These are phyloP conservation scores for Clitoria ternatea DNA, from an alignment of 306 rosid genomes.

Conservation along the genomic window DNA sequence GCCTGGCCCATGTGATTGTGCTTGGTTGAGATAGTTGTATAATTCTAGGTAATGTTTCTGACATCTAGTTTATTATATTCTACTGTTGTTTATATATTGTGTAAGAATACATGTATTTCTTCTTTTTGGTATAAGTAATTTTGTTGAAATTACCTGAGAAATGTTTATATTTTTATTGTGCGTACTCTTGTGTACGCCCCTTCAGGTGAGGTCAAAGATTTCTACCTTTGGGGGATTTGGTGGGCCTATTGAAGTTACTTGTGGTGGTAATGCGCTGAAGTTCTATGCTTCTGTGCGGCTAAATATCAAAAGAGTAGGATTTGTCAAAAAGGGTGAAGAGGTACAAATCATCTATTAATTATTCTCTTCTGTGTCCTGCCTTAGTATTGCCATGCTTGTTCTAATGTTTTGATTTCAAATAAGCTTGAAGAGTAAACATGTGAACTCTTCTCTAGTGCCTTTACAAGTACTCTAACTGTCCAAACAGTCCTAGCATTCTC, in stretches of 20 bases:
- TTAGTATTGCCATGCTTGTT: background rate
- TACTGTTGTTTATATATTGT: background rate
- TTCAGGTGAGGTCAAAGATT: conserved; percentile 77
- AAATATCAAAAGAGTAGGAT: conserved; percentile 60
- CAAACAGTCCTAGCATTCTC: background rate
- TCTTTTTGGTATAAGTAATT: background rate
- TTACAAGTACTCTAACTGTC: background rate
- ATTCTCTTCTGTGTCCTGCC: background rate
- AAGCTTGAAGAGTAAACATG: background rate
- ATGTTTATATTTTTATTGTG: conserved; percentile 10
- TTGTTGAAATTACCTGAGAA: background rate
- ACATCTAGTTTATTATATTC: background rate
- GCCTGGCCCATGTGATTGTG: background rate
- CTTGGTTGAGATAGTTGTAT: conserved; percentile 9
- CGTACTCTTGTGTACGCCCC: conserved; percentile 14
- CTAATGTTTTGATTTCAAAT: background rate
- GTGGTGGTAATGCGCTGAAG: conserved; percentile 96
- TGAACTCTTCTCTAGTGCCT: background rate
- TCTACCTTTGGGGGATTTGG: conserved; percentile 90
- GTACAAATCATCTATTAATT: conserved; percentile 35
- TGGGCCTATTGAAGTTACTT: conserved; percentile 86
- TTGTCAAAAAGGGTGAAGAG: conserved; percentile 88
- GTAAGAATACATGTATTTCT: background rate
- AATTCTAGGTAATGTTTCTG: background rate
- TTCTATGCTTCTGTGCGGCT: conserved; percentile 89